phyloP scores from a whole-genome alignment of 176 grass and related monocot genomes.

The Echinochloa phyllopogon region DNA sequence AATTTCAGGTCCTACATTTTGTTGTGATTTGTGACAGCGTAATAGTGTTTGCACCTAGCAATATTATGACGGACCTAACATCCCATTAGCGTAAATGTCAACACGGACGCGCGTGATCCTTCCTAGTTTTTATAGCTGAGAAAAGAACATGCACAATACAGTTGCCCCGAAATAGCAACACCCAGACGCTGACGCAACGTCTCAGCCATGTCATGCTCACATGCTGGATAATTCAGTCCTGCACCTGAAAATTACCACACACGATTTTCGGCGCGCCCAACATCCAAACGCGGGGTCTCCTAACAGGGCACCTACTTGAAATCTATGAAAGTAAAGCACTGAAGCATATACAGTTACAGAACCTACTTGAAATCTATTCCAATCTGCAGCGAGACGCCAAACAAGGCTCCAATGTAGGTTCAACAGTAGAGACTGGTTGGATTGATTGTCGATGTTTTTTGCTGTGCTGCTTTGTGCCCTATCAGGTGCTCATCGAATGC shows the following conservation, averaged over 20 bases:
- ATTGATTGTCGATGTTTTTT: not conserved
- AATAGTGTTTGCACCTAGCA: too few species aligned
- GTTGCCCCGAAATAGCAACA: not conserved
- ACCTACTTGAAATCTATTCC: slow-evolving; percentile 18
- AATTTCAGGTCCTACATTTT: too few species aligned
- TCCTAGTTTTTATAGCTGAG: too few species aligned
- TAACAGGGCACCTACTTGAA: not conserved
- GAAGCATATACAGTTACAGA: slow-evolving; percentile 45
- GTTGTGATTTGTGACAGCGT: too few species aligned
- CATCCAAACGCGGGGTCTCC: not conserved
- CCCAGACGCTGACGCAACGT: not conserved
- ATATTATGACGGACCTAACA: too few species aligned
- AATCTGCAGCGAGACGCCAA: not conserved
- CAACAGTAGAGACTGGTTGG: not conserved
- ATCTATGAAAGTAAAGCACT: not conserved
- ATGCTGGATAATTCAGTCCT: not conserved
- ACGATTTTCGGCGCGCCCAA: not conserved
- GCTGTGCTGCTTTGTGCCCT: not conserved
- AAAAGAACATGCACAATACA: not conserved
- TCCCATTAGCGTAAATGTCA: too few species aligned
- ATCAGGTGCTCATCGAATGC: not conserved
- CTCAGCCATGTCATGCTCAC: not conserved
- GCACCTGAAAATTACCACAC: not conserved
- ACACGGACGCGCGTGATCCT: too few species aligned
- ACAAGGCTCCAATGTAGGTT: not conserved